A percentile compares a stretch with the other conserved stretches of the same genome.
These are phyloP conservation scores for Penicillium occitanis DNA, from an alignment of 2,329 filamentous ascomycete genomes.

Conservation along the genomic window DNA sequence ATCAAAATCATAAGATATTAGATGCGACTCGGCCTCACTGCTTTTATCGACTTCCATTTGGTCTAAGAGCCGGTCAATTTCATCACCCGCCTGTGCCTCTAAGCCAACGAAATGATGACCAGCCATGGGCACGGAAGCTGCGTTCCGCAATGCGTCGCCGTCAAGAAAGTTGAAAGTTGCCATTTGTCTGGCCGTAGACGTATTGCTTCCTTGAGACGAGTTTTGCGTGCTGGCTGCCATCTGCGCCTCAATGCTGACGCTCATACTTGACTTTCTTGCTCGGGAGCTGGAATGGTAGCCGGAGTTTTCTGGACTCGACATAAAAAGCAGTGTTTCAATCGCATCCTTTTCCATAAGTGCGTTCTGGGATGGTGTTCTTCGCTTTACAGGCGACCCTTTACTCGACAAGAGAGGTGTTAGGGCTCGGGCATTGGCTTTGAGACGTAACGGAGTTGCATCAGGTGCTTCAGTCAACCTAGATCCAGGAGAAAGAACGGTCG, in stretches of 20 bases:
- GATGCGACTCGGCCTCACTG: conserved; percentile 35
- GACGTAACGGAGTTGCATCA: conserved; percentile 31
- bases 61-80: conserved; percentile 43
- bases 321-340: conserved; percentile 52
- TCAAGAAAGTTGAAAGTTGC: background rate
- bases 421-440: conserved; percentile 21
- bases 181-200: background rate
- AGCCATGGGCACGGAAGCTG: background rate
- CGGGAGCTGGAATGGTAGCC: conserved; percentile 44
- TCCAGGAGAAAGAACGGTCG: conserved; percentile 24
- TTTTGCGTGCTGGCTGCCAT: conserved; percentile 25
- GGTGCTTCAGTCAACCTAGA: conserved; percentile 26
- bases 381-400: conserved; percentile 21
- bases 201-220: conserved; percentile 25
- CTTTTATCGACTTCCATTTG: conserved; percentile 40
- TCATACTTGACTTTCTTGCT: conserved; percentile 25
- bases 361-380: conserved; percentile 43
- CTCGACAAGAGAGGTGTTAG: conserved; percentile 22
- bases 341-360: conserved; percentile 52
- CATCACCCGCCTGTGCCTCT: conserved; percentile 39
- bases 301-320: conserved; percentile 52
- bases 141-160: background rate
- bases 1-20: conserved; percentile 17
- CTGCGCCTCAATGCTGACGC: conserved; percentile 30
- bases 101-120: conserved; percentile 24